phyloP scores from a whole-genome alignment of 768 basidiomycete genomes.

The Tulasnella sp. region DNA sequence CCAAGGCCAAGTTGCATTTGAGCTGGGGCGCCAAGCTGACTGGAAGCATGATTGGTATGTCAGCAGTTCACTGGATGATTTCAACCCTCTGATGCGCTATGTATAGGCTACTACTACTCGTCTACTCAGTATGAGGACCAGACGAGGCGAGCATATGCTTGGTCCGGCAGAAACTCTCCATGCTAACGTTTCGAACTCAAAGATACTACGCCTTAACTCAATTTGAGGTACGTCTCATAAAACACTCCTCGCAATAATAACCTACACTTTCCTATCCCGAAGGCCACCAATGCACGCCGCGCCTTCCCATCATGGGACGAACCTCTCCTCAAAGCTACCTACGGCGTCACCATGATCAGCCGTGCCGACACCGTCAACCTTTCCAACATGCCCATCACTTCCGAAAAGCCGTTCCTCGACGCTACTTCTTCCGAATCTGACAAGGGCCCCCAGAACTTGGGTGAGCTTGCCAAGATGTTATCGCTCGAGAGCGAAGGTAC shows the following conservation, averaged over 20 bases:
- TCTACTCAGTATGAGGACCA: constrained; percentile 60
- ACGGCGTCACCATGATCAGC: constrained; percentile 70
- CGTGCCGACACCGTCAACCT: constrained; percentile 68
- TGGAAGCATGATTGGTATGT: constrained; percentile 64
- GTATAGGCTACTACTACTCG: constrained; percentile 61
- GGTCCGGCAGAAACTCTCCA: not conserved
- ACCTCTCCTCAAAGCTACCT: constrained; percentile 78
- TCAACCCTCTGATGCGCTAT: not conserved
- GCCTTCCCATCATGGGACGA: constrained; percentile 57
- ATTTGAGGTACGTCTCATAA: constrained; percentile 47
- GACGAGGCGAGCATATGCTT: constrained; percentile 43
- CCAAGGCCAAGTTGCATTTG: constrained; percentile 67
- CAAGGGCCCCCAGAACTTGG: constrained; percentile 39
- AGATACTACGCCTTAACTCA: constrained; percentile 74
- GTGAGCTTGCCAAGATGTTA: constrained; percentile 45
- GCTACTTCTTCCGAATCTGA: constrained; percentile 35
- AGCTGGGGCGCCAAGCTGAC: constrained; percentile 65
- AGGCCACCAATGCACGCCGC: constrained; percentile 82
- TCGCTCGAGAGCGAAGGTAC: constrained; percentile 43
- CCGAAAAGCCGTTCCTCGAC: constrained; percentile 50
- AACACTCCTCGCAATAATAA: no score
- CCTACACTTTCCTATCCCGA: not conserved
- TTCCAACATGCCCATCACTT: constrained; percentile 78
- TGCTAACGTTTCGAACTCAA: not conserved
- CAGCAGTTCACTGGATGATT: not conserved